Evolutionary conservation across 129 eudicot species (phyloP), one percentile per base, ranked within the genome.

Genomic region (Lonicera japonica): DNA sequence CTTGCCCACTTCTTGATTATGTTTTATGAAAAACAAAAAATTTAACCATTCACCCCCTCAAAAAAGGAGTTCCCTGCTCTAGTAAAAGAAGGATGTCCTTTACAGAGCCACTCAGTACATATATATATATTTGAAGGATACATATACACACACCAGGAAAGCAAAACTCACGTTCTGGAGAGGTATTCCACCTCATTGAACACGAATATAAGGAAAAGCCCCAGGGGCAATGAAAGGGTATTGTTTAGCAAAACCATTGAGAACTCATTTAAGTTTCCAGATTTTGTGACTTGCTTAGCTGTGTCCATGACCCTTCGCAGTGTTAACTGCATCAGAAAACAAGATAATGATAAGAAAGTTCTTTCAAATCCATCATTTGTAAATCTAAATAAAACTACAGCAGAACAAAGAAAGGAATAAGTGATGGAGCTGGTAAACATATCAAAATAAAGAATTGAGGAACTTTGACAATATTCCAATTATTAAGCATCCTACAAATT

Each of bases 231-330:
- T 21, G 99, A 94, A 63, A 94, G 73, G 43, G 85, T 94, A 68
- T 94, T 94, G 81, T 94, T 94, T 25, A 94, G 86, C 75, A 88
- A 69, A 67, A 94, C 99, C 99, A 94, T 94, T 16, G 96, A 80
- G 70, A 94, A 94, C 80, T 94, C 99, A 25, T 88, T 83, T 83
- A 88, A 52, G 65, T 85, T 84, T 67, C 99, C 99, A 16, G 99
- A 94, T 75, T 75, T 82, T 10, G 99, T 94, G 54, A 85, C 96
- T 68, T 85, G 92, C 74, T 94, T 94, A 22, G 99, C 99, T 24
- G 99, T 94, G 68, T 94, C 96, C 96, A 94, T 94, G 61, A 88
- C 87, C 60, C 87, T 68, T 13, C 95, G 85, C 64, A 94, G 76
- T 8, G 96, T 94, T 79, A 94, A 81, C 99, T 94, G 89, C 77